Evolutionary conservation across 371 early-diverging fungal genomes (phyloP), one percentile per base, ranked within the genome.

Genomic region (Cokeromyces recurvatus): DNA sequence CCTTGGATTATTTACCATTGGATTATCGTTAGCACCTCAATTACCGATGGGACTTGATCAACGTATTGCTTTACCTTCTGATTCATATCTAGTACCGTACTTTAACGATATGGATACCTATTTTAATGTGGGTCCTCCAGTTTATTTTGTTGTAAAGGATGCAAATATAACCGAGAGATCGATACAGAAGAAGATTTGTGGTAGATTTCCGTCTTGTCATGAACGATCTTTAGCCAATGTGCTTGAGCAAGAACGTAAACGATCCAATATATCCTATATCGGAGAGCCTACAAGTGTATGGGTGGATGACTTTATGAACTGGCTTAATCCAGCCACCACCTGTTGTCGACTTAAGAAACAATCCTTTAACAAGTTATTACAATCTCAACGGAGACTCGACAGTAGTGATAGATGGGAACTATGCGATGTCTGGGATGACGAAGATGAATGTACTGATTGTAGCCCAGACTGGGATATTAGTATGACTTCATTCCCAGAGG

Each of bases 51-150:
- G 85, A 1, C 65, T 84, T 51, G 87, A 89, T 46, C 88, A 89
- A 61, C 66, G 85, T 8, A 69, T 83, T 23, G 89, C 86, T 0
- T 48, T 89, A 10, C 89, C 89, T 0, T 64, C 68, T 5, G 85
- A 87, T 45, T 85, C 85, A 2, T 87, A 89, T 53, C 61, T 89
- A 25, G 79, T 86, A 5, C 63, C 66, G 9, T 89, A 85, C 57
- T 89, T 87, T 53, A 77, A 86, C 32, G 78, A 77, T 39, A 53
- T 89, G 34, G 84, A 84, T 32, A 42, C 44, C 2, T 83, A 86
- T 45, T 82, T 89, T 48, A 66, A 77, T 21, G 76, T 82, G 0
- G 89, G 89, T 0, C 88, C 89, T 1, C 89, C 89, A 0, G 85
- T 87, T 3, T 89, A 86, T 42, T 89, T 86, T 69, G 86, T 87